A percentile compares a stretch with the other conserved stretches of the same genome.
phyloP scores from a whole-genome alignment of 257 asterid genomes.

The Linderniella brevidens region DNA sequence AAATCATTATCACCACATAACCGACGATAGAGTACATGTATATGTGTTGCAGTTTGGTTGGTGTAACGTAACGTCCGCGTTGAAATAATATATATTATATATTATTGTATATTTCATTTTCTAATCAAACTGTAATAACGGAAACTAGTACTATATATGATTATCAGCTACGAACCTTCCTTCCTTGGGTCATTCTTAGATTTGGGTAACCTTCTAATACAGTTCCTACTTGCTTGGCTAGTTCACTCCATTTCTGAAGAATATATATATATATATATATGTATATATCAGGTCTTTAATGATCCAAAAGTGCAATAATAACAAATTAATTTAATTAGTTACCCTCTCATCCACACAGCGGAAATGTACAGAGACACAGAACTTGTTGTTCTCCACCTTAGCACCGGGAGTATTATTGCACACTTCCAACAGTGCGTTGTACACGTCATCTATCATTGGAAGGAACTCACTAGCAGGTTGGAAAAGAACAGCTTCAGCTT shows the following conservation, averaged over 20 bases:
- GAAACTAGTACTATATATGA: too few species aligned
- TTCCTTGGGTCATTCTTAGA: conserved; percentile 51
- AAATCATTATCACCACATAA: too few species aligned
- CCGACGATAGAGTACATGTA: too few species aligned
- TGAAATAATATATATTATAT: too few species aligned
- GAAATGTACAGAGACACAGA: conserved; percentile 78
- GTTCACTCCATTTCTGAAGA: conserved; percentile 51
- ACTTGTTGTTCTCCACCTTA: conserved; percentile 76
- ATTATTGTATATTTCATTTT: too few species aligned
- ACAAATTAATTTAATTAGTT: background rate
- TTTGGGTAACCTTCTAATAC: conserved; percentile 38
- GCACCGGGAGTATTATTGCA: conserved; percentile 61
- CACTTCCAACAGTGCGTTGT: conserved; percentile 39
- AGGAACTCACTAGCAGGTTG: conserved; percentile 88
- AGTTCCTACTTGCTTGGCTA: conserved; percentile 32
- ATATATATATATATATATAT: background rate
- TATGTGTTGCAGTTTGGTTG: too few species aligned
- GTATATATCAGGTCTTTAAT: too few species aligned
- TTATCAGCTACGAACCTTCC: conserved; percentile 59
- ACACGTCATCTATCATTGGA: conserved; percentile 80
- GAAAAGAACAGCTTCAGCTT: conserved; percentile 37
- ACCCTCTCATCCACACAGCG: conserved; percentile 96
- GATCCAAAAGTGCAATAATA: too few species aligned
- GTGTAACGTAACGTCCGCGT: too few species aligned
- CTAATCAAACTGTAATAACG: too few species aligned